A percentile compares a stretch with the other conserved stretches of the same genome.
Evolutionary conservation across 306 rosid genomes (phyloP).

Genomic region (Senna tora): DNA sequence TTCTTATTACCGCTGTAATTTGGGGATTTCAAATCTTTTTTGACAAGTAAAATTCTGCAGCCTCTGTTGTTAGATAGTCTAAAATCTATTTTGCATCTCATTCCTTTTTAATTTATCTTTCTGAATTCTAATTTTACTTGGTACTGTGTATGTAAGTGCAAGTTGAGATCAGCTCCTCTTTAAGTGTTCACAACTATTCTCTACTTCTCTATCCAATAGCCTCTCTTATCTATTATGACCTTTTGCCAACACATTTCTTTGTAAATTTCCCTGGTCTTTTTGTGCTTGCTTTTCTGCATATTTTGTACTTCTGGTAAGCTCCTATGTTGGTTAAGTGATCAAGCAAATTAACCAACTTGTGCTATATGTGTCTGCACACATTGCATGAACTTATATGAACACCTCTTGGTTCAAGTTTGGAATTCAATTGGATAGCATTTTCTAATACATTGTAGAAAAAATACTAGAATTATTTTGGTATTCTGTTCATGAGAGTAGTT

Average conservation of each 20-base stretch:
- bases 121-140: slow-evolving; percentile 32
- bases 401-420: slow-evolving; percentile 13
- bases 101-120: too few relatives aligned
- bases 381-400: slow-evolving; percentile 1
- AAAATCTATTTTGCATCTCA: too few relatives aligned
- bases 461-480: not conserved
- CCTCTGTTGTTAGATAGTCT: slow-evolving; percentile 40
- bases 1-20: slow-evolving; percentile 52
- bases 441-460: not conserved
- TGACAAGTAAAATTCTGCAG: slow-evolving; percentile 42
- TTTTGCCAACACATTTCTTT: not conserved
- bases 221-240: not conserved
- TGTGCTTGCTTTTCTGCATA: slow-evolving; percentile 3
- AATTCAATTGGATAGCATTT: slow-evolving; percentile 7
- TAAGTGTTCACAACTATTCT: slow-evolving; percentile 33
- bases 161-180: slow-evolving; percentile 36
- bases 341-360: not conserved
- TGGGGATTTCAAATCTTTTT: slow-evolving; percentile 39
- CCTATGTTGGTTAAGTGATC: not conserved
- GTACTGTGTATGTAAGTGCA: slow-evolving; percentile 32
- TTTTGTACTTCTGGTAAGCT: slow-evolving; percentile 27
- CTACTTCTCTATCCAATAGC: slow-evolving; percentile 4
- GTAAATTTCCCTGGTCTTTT: slow-evolving; percentile 14
- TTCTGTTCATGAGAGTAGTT: not conserved
- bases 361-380: not conserved